A percentile compares a stretch with the other conserved stretches of the same genome.
phyloP scores from a whole-genome alignment of 257 asterid genomes.

The Nicotiana undulata region DNA sequence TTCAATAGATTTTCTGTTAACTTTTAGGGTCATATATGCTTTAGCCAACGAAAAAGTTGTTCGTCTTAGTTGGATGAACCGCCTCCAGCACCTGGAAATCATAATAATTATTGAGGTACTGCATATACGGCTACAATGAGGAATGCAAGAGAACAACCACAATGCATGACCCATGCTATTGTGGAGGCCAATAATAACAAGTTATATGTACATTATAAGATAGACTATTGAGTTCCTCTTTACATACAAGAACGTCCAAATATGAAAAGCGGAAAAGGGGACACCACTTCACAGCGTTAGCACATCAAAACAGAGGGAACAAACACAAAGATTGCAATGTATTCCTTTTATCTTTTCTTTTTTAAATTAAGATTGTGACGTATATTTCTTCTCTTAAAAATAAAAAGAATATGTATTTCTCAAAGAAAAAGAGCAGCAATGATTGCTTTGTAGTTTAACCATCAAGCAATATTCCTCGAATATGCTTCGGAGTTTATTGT shows the following conservation, averaged over 20 bases:
- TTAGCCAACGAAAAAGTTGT: conserved; percentile 16
- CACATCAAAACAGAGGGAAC: background rate
- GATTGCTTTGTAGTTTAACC: background rate
- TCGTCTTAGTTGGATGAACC: conserved; percentile 9
- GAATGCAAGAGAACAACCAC: background rate
- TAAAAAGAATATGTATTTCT: background rate
- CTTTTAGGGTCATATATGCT: conserved; percentile 9
- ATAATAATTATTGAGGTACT: background rate
- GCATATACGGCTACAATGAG: background rate
- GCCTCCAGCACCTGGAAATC: conserved; percentile 18
- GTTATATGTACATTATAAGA: background rate
- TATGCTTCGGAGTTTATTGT: background rate
- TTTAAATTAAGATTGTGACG: background rate
- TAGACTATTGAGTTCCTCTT: background rate
- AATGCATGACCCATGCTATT: background rate
- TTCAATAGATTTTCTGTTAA: conserved; percentile 5
- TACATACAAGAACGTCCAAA: background rate
- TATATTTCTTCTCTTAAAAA: background rate
- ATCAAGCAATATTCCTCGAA: background rate
- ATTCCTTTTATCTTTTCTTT: background rate
- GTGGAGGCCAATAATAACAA: background rate
- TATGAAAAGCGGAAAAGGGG: background rate
- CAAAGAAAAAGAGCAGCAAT: background rate
- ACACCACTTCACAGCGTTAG: background rate
- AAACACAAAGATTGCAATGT: background rate